Evolutionary conservation across 192 early-diverging fungal genomes (phyloP).

Genomic region (Chytriomyces hyalinus): DNA sequence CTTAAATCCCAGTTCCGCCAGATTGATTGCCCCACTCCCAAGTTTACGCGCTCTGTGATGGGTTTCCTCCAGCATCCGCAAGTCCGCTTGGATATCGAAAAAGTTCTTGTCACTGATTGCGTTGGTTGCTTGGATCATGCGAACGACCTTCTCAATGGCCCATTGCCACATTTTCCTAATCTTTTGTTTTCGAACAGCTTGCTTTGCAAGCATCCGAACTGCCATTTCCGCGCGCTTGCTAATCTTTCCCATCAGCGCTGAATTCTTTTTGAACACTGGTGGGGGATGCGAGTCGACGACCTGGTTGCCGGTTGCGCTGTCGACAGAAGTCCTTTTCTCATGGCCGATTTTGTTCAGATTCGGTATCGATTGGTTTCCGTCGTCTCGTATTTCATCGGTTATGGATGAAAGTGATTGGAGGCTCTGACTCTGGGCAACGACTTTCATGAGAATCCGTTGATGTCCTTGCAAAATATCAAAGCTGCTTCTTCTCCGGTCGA

Average conservation of each 20-base stretch:
- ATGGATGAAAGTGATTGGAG: too few relatives aligned
- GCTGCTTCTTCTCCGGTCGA: too few relatives aligned
- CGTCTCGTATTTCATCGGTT: too few relatives aligned
- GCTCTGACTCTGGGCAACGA: too few relatives aligned
- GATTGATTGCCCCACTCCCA: not conserved
- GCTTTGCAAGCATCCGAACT: not conserved
- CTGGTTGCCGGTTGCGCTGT: too few relatives aligned
- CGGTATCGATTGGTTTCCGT: too few relatives aligned
- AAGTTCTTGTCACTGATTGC: not conserved
- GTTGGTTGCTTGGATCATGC: constrained; percentile 18
- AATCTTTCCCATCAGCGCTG: not conserved
- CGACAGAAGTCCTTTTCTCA: too few relatives aligned
- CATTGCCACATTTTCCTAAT: not conserved
- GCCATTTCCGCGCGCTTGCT: not conserved
- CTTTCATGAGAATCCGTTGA: too few relatives aligned
- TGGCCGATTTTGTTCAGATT: too few relatives aligned
- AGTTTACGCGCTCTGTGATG: not conserved
- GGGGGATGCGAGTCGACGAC: too few relatives aligned
- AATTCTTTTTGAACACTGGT: too few relatives aligned
- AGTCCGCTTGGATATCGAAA: not conserved
- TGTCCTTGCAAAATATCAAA: too few relatives aligned
- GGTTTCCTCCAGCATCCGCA: not conserved
- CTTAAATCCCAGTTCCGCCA: constrained; percentile 13
- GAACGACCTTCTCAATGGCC: not conserved
- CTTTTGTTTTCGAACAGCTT: not conserved